These are phyloP conservation scores for Hypoxylon fragiforme DNA, from an alignment of 495 filamentous ascomycete genomes.

Conservation along the genomic window DNA sequence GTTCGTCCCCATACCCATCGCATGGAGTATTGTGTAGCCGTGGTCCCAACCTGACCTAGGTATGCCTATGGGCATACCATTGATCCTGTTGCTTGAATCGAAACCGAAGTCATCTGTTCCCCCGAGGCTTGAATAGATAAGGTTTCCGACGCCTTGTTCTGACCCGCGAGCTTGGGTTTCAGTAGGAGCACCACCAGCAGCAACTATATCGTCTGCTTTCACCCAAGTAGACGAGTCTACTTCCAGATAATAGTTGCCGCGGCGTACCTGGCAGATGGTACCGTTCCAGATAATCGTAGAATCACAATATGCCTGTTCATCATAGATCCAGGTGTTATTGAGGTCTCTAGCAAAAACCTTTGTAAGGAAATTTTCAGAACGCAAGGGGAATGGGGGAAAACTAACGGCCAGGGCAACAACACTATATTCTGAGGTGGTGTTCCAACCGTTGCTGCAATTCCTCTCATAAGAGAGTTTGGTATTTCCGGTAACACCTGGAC, in stretches of 20 bases:
- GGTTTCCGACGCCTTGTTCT: constrained; percentile 20
- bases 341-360: constrained; percentile 14
- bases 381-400: background rate
- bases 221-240: constrained; percentile 17
- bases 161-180: background rate
- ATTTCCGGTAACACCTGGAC: constrained; percentile 15
- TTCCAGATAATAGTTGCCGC: constrained; percentile 19
- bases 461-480: constrained; percentile 29
- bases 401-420: constrained; percentile 28
- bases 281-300: constrained; percentile 22
- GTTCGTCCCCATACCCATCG: constrained; percentile 44
- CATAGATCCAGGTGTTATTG: constrained; percentile 35
- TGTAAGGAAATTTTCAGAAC: background rate
- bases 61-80: constrained; percentile 24
- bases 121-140: constrained; percentile 17
- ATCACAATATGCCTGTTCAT: constrained; percentile 22
- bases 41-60: constrained; percentile 20
- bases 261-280: constrained; percentile 22
- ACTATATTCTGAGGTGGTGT: constrained; percentile 30
- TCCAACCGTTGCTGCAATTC: constrained; percentile 22
- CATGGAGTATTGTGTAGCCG: constrained; percentile 25
- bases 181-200: constrained; percentile 18
- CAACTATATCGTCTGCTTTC: constrained; percentile 16
- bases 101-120: constrained; percentile 5
- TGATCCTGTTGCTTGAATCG: background rate